Base-by-base conservation (phyloP, 208 protist species). In the Trypanosoma theileri region DNA sequence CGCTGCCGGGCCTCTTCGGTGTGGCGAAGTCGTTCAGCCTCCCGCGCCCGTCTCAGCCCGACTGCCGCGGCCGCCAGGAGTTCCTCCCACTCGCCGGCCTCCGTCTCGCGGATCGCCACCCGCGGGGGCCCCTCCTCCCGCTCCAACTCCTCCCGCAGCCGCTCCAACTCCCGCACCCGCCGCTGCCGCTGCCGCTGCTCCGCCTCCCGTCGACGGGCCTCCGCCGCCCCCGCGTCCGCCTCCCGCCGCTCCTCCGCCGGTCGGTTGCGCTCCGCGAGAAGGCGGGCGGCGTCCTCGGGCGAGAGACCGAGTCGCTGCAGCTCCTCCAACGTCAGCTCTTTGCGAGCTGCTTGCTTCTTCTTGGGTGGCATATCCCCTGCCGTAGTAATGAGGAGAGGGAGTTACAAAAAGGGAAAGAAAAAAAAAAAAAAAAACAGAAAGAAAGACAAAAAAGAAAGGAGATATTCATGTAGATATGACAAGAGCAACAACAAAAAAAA, bases 291-390 rank as follows among this genome's bases (percentile, higher is more conserved):
- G 59, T 93, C 84, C n/a, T 89, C 82, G 1, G 85, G 82, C 10
- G 72, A 73, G 84, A 93, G 90, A 19, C 87, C 87, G 48, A 93
- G 79, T 21, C 84, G 87, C 22, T 80, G 87, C 87, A 93, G 86
- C 57, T 93, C 87, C 55, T 86, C 84, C 63, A 80, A 79, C 13
- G 82, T 81, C 60, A 89, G 69, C 65, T 81, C 83, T 63, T 82
- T 86, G 40, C 74, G 73, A 41, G 73, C 74, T 12, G 69, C 81
- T 10, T 93, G 68, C 72, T 88, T 86, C 52, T 86, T 89, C 64
- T 87, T 89, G 1, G 80, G 84, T 41, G 84, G 53, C 87, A 90
- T 88, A 9, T 40, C 21, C n/a, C 10, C 19, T 21, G 8, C 50
- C 24, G 17, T 24, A 6, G 50, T 24, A 22, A 24, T 28, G n/a